These are phyloP conservation scores for Leccinum uliginosum DNA, from an alignment of 768 basidiomycete species.

Conservation along the genomic window DNA sequence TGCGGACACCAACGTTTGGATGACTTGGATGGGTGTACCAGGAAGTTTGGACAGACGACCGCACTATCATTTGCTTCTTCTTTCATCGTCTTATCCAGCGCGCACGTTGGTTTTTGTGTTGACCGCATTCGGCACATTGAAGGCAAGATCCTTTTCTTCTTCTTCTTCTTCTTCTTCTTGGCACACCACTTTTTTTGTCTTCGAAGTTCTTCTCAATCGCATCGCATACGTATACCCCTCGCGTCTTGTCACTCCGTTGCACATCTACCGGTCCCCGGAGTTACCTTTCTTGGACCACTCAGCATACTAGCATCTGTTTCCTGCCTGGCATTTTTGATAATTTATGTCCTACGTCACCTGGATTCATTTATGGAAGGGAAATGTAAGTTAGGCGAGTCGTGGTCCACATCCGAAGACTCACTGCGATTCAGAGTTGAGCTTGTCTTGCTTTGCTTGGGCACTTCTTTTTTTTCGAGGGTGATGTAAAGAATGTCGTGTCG, in stretches of 20 bases:
- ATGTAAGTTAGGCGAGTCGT: background rate
- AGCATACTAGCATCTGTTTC: background rate
- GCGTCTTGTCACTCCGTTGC: background rate
- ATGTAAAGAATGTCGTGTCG: background rate
- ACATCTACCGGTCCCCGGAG: background rate
- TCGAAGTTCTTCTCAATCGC: background rate
- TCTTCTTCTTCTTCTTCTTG: background rate
- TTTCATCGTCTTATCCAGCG: background rate
- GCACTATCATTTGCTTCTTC: background rate
- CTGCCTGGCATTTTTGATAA: background rate
- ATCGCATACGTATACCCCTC: constrained; percentile 1
- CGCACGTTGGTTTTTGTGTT: background rate
- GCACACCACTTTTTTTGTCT: background rate
- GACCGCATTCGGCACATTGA: no score
- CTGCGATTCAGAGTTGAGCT: background rate
- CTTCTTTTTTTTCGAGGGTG: background rate
- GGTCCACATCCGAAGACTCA: background rate
- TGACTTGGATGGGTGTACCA: constrained; percentile 4
- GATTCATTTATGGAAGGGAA: background rate
- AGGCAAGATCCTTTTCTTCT: background rate
- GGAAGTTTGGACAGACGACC: background rate
- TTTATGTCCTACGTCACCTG: background rate
- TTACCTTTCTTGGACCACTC: background rate
- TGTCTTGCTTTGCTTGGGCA: background rate
- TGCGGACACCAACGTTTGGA: constrained; percentile 25